These are phyloP conservation scores for Populus hybrid DNA, from an alignment of 441 rosid genomes.

Conservation along the genomic window DNA sequence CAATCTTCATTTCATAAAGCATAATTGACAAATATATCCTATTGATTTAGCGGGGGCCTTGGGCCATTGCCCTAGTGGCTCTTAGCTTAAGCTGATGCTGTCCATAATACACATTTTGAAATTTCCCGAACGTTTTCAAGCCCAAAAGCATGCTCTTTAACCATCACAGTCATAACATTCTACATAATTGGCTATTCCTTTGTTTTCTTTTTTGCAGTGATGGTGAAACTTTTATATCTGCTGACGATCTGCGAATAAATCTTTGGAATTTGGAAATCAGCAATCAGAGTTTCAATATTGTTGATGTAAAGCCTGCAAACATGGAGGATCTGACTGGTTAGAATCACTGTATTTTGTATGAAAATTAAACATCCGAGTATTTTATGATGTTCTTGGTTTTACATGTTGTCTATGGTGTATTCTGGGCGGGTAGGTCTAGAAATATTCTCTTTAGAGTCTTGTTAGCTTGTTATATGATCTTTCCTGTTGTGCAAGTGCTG, in stretches of 20 bases:
- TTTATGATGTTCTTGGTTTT: neutral
- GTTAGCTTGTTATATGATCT: neutral
- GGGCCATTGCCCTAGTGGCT: too few species aligned
- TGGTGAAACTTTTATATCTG: slow-evolving; percentile 89
- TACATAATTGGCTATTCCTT: neutral
- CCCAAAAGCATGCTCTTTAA: neutral
- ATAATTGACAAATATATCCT: too few species aligned
- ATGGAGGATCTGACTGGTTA: slow-evolving; percentile 94
- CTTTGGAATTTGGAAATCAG: slow-evolving; percentile 92
- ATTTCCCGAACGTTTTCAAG: neutral
- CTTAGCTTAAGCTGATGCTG: neutral
- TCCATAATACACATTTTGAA: neutral
- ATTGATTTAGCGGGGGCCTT: too few species aligned
- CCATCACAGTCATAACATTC: neutral
- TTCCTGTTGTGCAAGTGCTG: neutral
- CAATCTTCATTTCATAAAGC: too few species aligned
- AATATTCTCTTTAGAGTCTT: neutral
- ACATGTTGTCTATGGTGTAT: neutral
- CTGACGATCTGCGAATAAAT: slow-evolving; percentile 88
- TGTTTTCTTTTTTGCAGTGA: slow-evolving; percentile 40
- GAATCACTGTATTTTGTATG: slow-evolving; percentile 1
- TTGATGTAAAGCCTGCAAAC: slow-evolving; percentile 85
- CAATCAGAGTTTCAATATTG: slow-evolving; percentile 86
- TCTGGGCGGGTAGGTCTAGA: neutral
- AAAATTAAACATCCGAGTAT: neutral